Percentiles rank a stretch among this genome's conserved stretches.
Evolutionary conservation across 2,329 filamentous ascomycete species (phyloP).

Genomic region (Ascochyta pisi): DNA sequence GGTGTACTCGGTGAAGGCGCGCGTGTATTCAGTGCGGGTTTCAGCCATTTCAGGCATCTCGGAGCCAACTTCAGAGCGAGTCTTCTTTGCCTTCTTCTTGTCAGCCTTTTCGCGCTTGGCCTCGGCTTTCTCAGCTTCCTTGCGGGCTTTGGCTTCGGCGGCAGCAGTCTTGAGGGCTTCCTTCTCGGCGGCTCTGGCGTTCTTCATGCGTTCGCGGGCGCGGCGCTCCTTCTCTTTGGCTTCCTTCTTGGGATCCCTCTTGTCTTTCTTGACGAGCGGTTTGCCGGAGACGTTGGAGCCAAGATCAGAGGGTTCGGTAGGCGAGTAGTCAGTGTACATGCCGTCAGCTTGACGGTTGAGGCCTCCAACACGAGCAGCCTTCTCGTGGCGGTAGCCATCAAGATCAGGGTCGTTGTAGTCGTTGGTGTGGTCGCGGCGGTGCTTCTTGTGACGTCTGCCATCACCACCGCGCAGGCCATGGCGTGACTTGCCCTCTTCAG

Average conservation of each 20-base stretch:
- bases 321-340: conserved; percentile 78
- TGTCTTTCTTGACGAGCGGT: conserved; percentile 54
- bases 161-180: conserved; percentile 41
- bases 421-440: conserved; percentile 61
- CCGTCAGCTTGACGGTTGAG: conserved; percentile 84
- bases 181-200: conserved; percentile 54
- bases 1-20: conserved; percentile 38
- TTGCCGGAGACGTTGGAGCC: conserved; percentile 51
- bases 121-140: conserved; percentile 49
- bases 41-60: conserved; percentile 41
- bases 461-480: conserved; percentile 51
- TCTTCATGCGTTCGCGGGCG: conserved; percentile 59
- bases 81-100: conserved; percentile 54
- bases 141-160: conserved; percentile 53
- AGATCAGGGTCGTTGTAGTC: conserved; percentile 66
- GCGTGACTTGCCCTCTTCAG: conserved; percentile 52
- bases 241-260: conserved; percentile 50
- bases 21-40: conserved; percentile 35
- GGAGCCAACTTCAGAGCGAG: conserved; percentile 36
- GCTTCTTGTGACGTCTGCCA: conserved; percentile 56
- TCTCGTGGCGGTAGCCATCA: conserved; percentile 84
- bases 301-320: conserved; percentile 68
- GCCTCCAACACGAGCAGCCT: conserved; percentile 84
- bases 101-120: conserved; percentile 49
- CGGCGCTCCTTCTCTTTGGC: conserved; percentile 47